Conservation (phyloP, 2,329 filamentous ascomycete genomes). For the Apiospora hydei region DNA sequence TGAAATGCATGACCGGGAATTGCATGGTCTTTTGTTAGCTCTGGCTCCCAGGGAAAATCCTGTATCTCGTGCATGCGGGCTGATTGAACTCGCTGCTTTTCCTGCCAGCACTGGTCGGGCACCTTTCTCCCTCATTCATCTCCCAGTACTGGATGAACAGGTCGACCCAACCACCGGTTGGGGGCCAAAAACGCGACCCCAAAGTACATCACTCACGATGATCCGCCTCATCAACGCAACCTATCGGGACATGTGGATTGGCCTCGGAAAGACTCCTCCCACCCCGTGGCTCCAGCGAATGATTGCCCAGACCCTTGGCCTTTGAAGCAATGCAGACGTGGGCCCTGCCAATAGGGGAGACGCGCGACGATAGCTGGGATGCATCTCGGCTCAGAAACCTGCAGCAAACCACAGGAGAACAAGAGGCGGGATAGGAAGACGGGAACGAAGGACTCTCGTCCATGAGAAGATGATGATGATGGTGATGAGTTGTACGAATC, state of each 20-base stretch:
- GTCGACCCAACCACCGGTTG: background rate
- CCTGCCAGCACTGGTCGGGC: background rate
- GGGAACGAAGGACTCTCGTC: background rate
- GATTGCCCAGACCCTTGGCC: background rate
- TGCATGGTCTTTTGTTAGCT: background rate
- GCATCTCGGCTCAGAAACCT: conserved; percentile 7
- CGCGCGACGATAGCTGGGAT: background rate
- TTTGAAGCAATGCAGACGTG: background rate
- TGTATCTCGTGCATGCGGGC: background rate
- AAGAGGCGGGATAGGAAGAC: background rate
- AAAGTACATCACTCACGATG: conserved; percentile 2
- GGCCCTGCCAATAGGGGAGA: background rate
- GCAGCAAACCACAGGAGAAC: background rate
- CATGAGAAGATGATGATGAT: conserved; percentile 11
- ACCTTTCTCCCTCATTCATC: background rate
- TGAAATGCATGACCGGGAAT: conserved; percentile 7
- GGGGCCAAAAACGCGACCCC: conserved; percentile 10
- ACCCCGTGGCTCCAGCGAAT: background rate
- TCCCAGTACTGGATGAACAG: background rate
- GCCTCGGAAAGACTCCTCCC: background rate
- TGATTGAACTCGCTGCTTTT: background rate
- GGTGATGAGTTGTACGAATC: conserved; percentile 9
- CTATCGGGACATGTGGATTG: background rate
- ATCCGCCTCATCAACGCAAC: background rate
- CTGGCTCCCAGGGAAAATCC: background rate